Base-by-base conservation (phyloP, 768 basidiomycete genomes). In the Mycena amicta region DNA sequence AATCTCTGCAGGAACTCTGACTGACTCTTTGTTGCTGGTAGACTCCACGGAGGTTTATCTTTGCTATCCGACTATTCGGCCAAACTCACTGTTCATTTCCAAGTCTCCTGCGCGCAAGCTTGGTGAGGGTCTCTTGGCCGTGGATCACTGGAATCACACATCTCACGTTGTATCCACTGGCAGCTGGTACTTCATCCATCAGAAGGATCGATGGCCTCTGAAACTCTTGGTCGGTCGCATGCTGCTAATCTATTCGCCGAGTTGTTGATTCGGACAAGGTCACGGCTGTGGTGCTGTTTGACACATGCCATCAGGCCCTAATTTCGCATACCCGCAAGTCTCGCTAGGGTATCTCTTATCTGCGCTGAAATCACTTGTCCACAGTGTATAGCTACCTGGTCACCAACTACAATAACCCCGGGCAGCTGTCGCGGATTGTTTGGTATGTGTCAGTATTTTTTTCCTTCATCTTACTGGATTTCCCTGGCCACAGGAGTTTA, bases 71-170 rank as follows among this genome's bases (percentile, higher is more conserved):
- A n/a, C n/a, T n/a, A n/a, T n/a, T n/a, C n/a, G n/a, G 33, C 52
- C 43, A 46, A 43, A 31, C 41, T 55, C 50, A 52, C 12, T 11
- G 11, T 50, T 23, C 15, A 30, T 25, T 25, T 15, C n/a, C 5
- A 43, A 87, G 85, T 85, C n/a, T 81, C 82, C 5, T 74, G 74
- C 39, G 69, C 85, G 25, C 85, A 87, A 67, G 75, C 77, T 1
- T 83, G 77, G 75, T 84, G 80, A 60, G 55, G n/a, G n/a, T n/a
- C n/a, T n/a, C n/a, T n/a, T n/a, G n/a, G n/a, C n/a, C n/a, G n/a
- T n/a, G n/a, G n/a, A n/a, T n/a, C n/a, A n/a, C n/a, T n/a, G n/a
- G n/a, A n/a, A 20, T n/a, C n/a, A n/a, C n/a, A n/a, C n/a, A n/a
- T n/a, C n/a, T n/a, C n/a, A n/a, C n/a, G n/a, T n/a, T n/a, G n/a